Evolutionary conservation across 2,329 filamentous ascomycete species (phyloP).

Genomic region (Fusarium beomiforme): DNA sequence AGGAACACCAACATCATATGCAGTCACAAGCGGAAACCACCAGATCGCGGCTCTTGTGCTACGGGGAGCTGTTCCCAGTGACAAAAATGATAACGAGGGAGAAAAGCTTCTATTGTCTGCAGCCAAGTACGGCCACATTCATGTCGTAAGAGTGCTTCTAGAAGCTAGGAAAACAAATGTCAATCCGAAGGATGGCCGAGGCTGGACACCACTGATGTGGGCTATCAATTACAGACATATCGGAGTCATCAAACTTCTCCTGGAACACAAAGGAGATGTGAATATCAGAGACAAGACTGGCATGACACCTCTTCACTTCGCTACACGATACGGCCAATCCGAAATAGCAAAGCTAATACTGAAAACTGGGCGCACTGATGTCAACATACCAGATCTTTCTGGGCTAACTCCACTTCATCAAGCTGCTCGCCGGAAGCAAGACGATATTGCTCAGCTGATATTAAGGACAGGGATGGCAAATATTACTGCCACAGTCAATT

Average conservation of each 20-base stretch:
- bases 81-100: fast-evolving
- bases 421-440: too few relatives aligned
- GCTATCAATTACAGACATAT: not conserved
- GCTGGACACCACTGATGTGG: not conserved
- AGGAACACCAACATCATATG: not conserved
- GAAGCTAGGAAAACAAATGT: not conserved
- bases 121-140: not conserved
- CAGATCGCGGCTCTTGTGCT: fast-evolving
- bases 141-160: not conserved
- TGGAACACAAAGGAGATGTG: not conserved
- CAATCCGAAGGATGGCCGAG: not conserved
- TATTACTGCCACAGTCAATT: too few relatives aligned
- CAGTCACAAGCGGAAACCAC: not conserved
- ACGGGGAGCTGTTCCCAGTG: fast-evolving
- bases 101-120: not conserved
- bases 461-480: too few relatives aligned
- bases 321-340: not conserved
- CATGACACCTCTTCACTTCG: not conserved
- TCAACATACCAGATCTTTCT: not conserved
- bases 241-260: fast-evolving
- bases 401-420: not conserved
- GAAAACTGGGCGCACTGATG: fast-evolving
- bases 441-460: not conserved
- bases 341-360: not conserved
- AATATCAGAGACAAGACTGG: not conserved